Percentiles rank a stretch among this genome's conserved stretches.
Conservation (phyloP, 768 basidiomycete genomes). For the Filobasidium wieringae region DNA sequence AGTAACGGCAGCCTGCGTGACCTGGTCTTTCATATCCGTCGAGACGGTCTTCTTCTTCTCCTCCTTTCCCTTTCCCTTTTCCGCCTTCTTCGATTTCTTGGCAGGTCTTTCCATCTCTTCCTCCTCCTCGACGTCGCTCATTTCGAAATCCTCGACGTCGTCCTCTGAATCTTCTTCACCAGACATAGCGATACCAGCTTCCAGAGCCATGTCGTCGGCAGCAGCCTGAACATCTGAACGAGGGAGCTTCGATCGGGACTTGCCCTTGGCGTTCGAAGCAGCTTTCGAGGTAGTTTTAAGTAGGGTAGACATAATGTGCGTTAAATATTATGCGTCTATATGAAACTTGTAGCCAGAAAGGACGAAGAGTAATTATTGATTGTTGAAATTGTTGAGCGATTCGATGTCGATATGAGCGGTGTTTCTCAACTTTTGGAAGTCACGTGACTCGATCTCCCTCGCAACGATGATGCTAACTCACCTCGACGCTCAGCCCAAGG, state of each 20-base stretch:
- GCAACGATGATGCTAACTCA: too few relatives aligned
- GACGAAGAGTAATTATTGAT: not conserved
- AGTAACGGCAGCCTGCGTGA: constrained; percentile 30
- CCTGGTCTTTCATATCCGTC: not conserved
- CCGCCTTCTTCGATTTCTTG: constrained; percentile 16
- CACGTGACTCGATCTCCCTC: too few relatives aligned
- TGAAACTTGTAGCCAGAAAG: not conserved
- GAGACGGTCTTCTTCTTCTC: constrained; percentile 6
- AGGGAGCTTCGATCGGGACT: constrained; percentile 9
- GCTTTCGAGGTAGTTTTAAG: constrained; percentile 15
- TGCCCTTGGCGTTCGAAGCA: constrained; percentile 11
- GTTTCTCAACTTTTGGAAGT: too few relatives aligned
- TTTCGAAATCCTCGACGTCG: constrained; percentile 3
- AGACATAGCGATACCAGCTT: constrained; percentile 1
- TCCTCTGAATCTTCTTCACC: constrained; percentile 3
- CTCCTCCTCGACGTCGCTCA: not conserved
- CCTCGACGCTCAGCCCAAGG: too few relatives aligned
- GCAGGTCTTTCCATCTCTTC: constrained; percentile 2
- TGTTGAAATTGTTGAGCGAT: not conserved
- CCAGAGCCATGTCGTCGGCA: constrained; percentile 10
- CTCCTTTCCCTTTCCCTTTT: constrained; percentile 19
- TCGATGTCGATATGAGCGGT: not conserved
- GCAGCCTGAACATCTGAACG: constrained; percentile 7
- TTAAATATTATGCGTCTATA: not conserved
- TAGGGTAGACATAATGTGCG: constrained; percentile 22